A percentile compares a stretch with the other conserved stretches of the same genome.
Conservation (phyloP, 2,329 filamentous ascomycete species). For the Trichoderma atroviride region DNA sequence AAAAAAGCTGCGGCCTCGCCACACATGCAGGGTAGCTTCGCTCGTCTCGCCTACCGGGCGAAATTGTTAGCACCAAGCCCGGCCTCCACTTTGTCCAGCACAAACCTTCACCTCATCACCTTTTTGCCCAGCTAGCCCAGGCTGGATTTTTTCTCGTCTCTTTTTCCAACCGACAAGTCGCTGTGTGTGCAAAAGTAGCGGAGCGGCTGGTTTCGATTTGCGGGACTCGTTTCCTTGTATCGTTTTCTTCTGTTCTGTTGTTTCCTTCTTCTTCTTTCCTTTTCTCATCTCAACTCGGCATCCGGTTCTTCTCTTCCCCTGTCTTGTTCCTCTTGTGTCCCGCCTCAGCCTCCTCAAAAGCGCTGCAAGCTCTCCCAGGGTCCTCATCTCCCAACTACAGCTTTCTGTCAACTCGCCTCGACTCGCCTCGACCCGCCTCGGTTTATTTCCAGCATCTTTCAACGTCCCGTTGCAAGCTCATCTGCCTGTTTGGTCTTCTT, state of each 20-base stretch:
- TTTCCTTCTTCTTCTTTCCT: conserved; percentile 28
- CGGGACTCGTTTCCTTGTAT: conserved; percentile 33
- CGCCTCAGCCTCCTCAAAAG: conserved; percentile 20
- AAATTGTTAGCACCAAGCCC: neutral
- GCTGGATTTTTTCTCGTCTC: conserved; percentile 18
- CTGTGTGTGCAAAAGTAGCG: conserved; percentile 26
- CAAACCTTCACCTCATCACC: conserved; percentile 27
- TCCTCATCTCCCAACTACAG: neutral
- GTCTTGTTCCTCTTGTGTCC: conserved; percentile 15
- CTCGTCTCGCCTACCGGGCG: neutral
- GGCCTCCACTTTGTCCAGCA: conserved; percentile 25
- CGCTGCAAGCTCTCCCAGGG: conserved; percentile 24
- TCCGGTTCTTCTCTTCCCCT: conserved; percentile 25
- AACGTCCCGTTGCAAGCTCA: neutral
- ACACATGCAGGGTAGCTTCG: conserved; percentile 20
- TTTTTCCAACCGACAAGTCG: conserved; percentile 26
- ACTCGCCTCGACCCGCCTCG: neutral
- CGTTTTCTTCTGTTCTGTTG: conserved; percentile 32
- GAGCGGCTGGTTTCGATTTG: conserved; percentile 33
- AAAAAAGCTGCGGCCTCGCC: conserved; percentile 23
- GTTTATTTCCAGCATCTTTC: conserved; percentile 9
- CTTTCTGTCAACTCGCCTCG: neutral
- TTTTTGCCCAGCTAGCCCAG: conserved; percentile 1
- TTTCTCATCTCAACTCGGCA: conserved; percentile 26
- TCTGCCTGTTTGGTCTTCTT: neutral